phyloP scores from a whole-genome alignment of 2,329 filamentous ascomycete genomes.

The Metarhizium humberi region DNA sequence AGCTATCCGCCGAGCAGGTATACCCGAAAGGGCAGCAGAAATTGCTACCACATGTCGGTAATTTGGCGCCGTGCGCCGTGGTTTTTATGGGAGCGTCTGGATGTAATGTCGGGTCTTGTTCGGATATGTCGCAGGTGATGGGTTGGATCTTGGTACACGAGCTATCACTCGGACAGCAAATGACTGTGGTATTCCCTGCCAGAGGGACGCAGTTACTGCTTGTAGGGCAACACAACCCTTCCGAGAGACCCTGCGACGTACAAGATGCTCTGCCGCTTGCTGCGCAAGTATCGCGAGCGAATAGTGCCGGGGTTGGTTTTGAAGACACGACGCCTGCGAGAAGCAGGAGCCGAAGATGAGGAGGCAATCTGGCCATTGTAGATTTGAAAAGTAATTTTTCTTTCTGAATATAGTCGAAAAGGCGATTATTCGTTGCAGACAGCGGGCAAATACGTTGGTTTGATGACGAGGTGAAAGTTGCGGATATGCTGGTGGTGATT shows the following conservation, averaged over 20 bases:
- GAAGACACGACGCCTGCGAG: slow-evolving; percentile 3
- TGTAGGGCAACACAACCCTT: slow-evolving; percentile 56
- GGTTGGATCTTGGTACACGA: slow-evolving; percentile 53
- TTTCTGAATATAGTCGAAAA: too few relatives aligned
- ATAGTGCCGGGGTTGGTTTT: slow-evolving; percentile 25
- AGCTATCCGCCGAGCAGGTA: slow-evolving; percentile 40
- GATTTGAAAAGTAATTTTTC: too few relatives aligned
- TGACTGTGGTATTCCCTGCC: slow-evolving; percentile 53
- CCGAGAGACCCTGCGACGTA: slow-evolving; percentile 40
- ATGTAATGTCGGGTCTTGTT: slow-evolving; percentile 49
- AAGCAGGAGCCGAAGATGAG: slow-evolving; percentile 8
- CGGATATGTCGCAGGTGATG: slow-evolving; percentile 53
- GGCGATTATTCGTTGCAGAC: too few relatives aligned
- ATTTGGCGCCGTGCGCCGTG: slow-evolving; percentile 44
- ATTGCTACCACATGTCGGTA: slow-evolving; percentile 45
- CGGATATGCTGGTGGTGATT: neutral
- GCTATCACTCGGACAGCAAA: slow-evolving; percentile 57
- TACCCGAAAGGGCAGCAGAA: slow-evolving; percentile 69
- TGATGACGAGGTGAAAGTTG: neutral
- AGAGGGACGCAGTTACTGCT: slow-evolving; percentile 48
- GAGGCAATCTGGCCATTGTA: slow-evolving; percentile 1
- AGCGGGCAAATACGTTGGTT: too few relatives aligned
- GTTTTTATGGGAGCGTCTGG: slow-evolving; percentile 58
- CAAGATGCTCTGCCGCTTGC: slow-evolving; percentile 43
- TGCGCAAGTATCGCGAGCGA: slow-evolving; percentile 39